Conservation (phyloP, 2,329 filamentous ascomycete species). For the Plectosphaerella cucumerina region DNA sequence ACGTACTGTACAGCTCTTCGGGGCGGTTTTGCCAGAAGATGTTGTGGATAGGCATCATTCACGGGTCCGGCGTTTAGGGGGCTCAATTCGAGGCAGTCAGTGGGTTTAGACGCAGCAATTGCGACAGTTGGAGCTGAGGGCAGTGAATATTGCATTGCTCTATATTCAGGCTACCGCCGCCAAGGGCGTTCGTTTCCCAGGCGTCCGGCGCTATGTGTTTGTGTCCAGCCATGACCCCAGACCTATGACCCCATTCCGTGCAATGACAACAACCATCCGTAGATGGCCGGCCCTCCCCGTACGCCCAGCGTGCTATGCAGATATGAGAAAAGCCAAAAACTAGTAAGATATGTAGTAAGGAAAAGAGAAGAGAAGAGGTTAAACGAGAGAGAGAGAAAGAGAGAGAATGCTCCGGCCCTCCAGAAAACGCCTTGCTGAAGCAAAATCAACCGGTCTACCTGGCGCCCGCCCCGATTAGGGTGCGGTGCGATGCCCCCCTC, state of each 20-base stretch:
- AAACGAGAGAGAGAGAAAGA: not conserved
- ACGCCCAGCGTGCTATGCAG: not conserved
- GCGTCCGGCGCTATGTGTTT: no score
- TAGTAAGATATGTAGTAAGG: no score
- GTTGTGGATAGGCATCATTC: not conserved
- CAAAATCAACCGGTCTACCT: not conserved
- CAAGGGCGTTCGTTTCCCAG: no score
- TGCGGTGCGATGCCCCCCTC: not conserved
- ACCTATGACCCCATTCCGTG: not conserved
- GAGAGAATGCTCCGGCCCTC: not conserved
- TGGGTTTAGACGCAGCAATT: not conserved
- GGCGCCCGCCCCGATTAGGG: not conserved
- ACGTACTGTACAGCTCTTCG: no score
- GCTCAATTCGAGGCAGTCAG: no score
- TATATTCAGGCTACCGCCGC: no score
- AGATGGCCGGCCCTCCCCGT: no score
- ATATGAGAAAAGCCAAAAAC: not conserved
- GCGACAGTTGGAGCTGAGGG: not conserved
- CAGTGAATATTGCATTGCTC: no score
- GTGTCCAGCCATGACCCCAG: no score
- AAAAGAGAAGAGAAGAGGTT: no score
- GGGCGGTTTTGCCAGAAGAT: no score
- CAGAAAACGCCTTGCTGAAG: not conserved
- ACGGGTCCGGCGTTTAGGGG: not conserved
- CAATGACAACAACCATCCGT: not conserved